Percentiles rank a stretch among this genome's conserved stretches.
Evolutionary conservation across 2,329 filamentous ascomycete genomes (phyloP).

Genomic region (Aspergillus proliferans): DNA sequence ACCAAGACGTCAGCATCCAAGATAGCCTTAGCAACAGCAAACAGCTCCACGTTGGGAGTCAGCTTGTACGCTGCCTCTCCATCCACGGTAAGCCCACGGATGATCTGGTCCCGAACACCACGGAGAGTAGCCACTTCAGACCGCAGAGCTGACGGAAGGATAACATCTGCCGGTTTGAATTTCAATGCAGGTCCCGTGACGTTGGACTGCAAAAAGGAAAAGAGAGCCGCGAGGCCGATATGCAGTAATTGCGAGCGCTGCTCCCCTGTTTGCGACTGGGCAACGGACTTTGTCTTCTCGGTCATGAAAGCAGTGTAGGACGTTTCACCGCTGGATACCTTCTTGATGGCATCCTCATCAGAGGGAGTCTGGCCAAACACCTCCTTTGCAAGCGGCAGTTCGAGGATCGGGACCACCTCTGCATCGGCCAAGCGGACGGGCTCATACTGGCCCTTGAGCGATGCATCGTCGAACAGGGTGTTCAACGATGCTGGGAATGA

Average conservation of each 20-base stretch:
- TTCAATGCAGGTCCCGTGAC: conserved; percentile 79
- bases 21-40: conserved; percentile 65
- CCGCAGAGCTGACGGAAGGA: conserved; percentile 42
- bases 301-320: conserved; percentile 34
- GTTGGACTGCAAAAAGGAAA: conserved; percentile 78
- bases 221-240: conserved; percentile 62
- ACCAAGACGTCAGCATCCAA: conserved; percentile 44
- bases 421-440: conserved; percentile 28
- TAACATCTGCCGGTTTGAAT: conserved; percentile 45
- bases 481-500: conserved; percentile 25
- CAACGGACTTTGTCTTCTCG: conserved; percentile 23
- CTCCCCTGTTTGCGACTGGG: conserved; percentile 17
- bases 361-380: conserved; percentile 32
- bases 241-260: conserved; percentile 41
- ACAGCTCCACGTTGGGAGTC: conserved; percentile 76
- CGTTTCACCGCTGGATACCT: conserved; percentile 26
- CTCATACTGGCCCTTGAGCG: conserved; percentile 28
- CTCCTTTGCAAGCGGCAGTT: conserved; percentile 31
- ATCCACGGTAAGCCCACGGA: conserved; percentile 69
- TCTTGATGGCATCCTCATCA: conserved; percentile 20
- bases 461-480: conserved; percentile 25
- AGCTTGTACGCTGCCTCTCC: conserved; percentile 81
- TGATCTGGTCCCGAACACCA: conserved; percentile 51
- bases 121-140: conserved; percentile 38
- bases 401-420: conserved; percentile 26